Percentiles rank a stretch among this genome's conserved stretches.
phyloP scores from a whole-genome alignment of 306 rosid genomes.

The Parietaria judaica region DNA sequence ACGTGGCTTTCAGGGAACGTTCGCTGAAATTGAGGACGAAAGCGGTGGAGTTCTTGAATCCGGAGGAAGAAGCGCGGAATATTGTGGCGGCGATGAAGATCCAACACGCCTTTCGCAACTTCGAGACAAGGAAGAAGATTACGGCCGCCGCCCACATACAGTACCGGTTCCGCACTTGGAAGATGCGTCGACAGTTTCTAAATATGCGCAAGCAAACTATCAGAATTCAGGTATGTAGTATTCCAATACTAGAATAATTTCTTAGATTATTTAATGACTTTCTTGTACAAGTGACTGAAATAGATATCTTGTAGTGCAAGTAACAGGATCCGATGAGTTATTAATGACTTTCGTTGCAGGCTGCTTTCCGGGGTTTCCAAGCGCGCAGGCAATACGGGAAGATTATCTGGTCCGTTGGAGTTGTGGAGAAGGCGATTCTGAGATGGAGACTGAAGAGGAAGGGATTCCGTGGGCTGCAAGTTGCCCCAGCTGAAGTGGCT shows the following conservation, averaged over 20 bases:
- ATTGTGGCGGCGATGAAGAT: constrained; percentile 93
- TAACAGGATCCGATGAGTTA: too few relatives aligned
- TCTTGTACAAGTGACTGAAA: neutral
- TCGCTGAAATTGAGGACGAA: constrained; percentile 47
- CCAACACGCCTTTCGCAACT: constrained; percentile 83
- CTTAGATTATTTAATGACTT: constrained; percentile 14
- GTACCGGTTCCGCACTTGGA: constrained; percentile 78
- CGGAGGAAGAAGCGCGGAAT: constrained; percentile 73
- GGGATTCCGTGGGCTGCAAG: constrained; percentile 82
- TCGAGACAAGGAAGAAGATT: constrained; percentile 46
- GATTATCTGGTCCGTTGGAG: constrained; percentile 84
- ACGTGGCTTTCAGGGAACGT: constrained; percentile 71
- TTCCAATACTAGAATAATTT: neutral
- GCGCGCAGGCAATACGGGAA: constrained; percentile 66
- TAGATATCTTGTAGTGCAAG: too few relatives aligned
- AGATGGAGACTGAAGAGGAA: constrained; percentile 89
- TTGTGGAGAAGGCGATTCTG: constrained; percentile 81
- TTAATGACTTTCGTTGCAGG: constrained; percentile 28
- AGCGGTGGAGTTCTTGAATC: constrained; percentile 37
- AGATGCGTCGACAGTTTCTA: constrained; percentile 68
- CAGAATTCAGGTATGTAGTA: constrained; percentile 63
- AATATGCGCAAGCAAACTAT: constrained; percentile 65
- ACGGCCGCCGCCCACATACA: constrained; percentile 87
- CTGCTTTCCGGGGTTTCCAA: constrained; percentile 76
- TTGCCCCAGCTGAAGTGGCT: constrained; percentile 26